These are phyloP conservation scores for Citrus hindsii DNA, from an alignment of 345 rosid genomes.

Conservation along the genomic window DNA sequence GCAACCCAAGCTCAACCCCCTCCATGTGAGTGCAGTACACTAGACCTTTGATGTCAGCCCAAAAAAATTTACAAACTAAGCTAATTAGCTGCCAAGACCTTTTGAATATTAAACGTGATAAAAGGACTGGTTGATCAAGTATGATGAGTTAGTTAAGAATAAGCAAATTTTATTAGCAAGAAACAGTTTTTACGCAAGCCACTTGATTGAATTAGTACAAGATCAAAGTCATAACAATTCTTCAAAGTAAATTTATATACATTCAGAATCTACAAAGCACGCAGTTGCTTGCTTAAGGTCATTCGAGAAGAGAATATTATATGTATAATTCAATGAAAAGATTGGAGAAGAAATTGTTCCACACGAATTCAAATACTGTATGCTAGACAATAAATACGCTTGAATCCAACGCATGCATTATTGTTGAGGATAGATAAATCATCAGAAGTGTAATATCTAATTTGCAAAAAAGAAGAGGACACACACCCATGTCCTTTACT, in stretches of 20 bases:
- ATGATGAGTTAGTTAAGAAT: no score
- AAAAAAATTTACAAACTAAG: no score
- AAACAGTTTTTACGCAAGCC: neutral
- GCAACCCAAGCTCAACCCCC: no score
- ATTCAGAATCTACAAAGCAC: neutral
- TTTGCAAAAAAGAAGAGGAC: neutral
- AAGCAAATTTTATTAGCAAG: neutral
- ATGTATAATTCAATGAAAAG: neutral
- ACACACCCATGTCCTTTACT: slow-evolving; percentile 5
- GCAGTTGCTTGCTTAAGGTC: neutral
- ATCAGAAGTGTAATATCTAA: neutral
- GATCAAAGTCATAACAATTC: neutral
- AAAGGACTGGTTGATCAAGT: no score
- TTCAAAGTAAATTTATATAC: neutral
- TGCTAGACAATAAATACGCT: neutral
- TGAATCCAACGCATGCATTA: neutral
- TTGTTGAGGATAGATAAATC: neutral
- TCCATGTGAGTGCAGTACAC: no score
- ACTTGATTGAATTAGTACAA: neutral
- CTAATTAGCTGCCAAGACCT: no score
- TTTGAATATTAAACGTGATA: no score
- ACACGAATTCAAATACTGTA: slow-evolving; percentile 16
- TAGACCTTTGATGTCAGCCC: no score
- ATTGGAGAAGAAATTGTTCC: slow-evolving; percentile 10
- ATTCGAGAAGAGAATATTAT: neutral